A percentile compares a stretch with the other conserved stretches of the same genome.
These are phyloP conservation scores for Chaetomium sp. DNA, from an alignment of 2,329 filamentous ascomycete genomes.

Conservation along the genomic window DNA sequence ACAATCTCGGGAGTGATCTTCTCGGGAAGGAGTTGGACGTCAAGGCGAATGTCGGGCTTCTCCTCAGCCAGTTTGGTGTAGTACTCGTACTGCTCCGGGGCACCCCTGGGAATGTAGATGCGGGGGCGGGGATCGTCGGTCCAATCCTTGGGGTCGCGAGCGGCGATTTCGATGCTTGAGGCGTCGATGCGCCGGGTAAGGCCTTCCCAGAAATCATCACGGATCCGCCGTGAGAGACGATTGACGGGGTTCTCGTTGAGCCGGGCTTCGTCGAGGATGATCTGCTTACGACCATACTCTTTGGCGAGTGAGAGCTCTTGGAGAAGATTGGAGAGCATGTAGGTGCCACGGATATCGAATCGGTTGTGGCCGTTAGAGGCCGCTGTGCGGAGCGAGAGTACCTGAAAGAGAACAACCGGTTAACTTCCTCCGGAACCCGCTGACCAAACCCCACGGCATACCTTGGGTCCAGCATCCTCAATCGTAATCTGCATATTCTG, in stretches of 20 bases:
- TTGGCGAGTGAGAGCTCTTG: constrained; percentile 92
- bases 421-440: neutral
- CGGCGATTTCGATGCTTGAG: constrained; percentile 78
- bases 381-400: constrained; percentile 76
- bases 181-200: constrained; percentile 86
- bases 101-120: constrained; percentile 82
- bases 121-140: constrained; percentile 81
- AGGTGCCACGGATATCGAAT: constrained; percentile 89
- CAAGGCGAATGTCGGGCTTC: constrained; percentile 75
- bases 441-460: constrained; percentile 27
- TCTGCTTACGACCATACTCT: constrained; percentile 81
- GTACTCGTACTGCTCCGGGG: constrained; percentile 83
- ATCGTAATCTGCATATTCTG: constrained; percentile 96
- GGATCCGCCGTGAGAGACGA: constrained; percentile 77
- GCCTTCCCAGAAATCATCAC: constrained; percentile 86
- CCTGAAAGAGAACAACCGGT: constrained; percentile 37
- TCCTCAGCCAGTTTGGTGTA: constrained; percentile 74
- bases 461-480: constrained; percentile 90
- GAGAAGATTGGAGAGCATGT: constrained; percentile 93
- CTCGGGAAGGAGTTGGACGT: constrained; percentile 73
- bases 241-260: constrained; percentile 94
- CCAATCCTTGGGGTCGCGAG: constrained; percentile 91
- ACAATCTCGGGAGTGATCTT: constrained; percentile 77
- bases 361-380: constrained; percentile 79
- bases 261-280: constrained; percentile 83